Evolutionary conservation across 2,329 filamentous ascomycete genomes (phyloP), one percentile per base, ranked within the genome.

Genomic region (Hymenoscyphus infarciens): DNA sequence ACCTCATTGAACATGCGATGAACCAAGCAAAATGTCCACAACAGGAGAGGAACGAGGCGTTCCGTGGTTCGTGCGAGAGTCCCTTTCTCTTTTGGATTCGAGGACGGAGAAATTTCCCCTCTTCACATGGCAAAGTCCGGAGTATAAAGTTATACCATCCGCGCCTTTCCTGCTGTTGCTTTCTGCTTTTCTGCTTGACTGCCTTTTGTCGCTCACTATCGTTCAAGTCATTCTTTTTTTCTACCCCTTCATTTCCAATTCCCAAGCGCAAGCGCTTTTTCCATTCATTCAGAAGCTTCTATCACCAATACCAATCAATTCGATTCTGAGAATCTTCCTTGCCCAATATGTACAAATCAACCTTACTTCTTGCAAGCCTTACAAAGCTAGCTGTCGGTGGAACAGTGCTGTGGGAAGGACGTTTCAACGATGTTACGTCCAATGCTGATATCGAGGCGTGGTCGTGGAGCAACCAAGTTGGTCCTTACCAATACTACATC

Each of bases 401-500:
- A 59, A 80, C 77, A 0, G 76, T 84, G 45, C 75, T 85, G 10
- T 88, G 85, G 85, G 85, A 88, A 72, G 85, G 85, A 52, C 82
- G 84, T 59, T 85, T 87, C 78, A 87, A 87, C 73, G 81, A 84
- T 63, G 76, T 85, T 68, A 75, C 76, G 19, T 77, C 80, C 13
- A 79, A 78, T 45, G 70, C 78, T 7, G 83, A 87, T 71, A 78
- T 88, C 38, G 77, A 80, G 70, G 80, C 81, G 38, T 88, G 86
- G 86, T 85, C 82, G 5, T 89, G 83, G 82, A 79, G 79, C 29
- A 88, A 84, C 74, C 83, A 86, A 74, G 83, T 87, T 69, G 84
- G 85, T 1, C 82, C 85, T 0, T 90, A 88, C 76, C 87, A 90
- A 74, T 90, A 88, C 79, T 90, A 90, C 77, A 90, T 89, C 74